Base-by-base conservation (phyloP, 495 filamentous ascomycete genomes). In the Lepidopterella palustris region DNA sequence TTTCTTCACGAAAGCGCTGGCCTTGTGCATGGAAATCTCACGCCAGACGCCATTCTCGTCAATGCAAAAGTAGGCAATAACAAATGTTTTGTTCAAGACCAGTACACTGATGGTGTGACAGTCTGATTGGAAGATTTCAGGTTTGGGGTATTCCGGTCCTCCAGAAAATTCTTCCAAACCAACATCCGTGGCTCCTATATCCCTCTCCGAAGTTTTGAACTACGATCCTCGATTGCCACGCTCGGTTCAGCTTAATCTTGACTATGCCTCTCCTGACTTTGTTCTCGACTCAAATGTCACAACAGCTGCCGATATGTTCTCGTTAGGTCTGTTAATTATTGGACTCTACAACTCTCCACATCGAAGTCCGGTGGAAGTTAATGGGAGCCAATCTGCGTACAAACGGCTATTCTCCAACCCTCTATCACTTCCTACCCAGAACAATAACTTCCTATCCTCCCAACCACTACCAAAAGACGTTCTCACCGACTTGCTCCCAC, bases 71-170 rank as follows among this genome's bases (percentile, higher is more conserved):
- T 82, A 72, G 39, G 82, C 26, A 57, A 55, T 58, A 58, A 28
- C 48, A 53, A 53, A 47, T 56, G 23, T 29, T 26, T 74, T 25
- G 23, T 49, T 45, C 23, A 64, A 31, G 57, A 24, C 24, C 15
- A 42, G n/a, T 21, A 25, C 58, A 52, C 56, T 57, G 45, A 56
- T 60, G 39, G 13, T 63, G 51, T 71, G 59, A 63, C 59, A 89
- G 84, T 95, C 91, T 5, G 93, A 98, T 73, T 98, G 93, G 93
- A 98, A 98, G 70, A 88, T 98, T 52, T 90, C 89, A 54, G 92
- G 92, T 29, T 78, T 98, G 45, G 82, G 85, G n/a, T 97, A 97
- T 73, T 87, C 89, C 65, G 87, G 88, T 20, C 86, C 88, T 8
- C 81, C 86, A 25, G 83, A 87, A 57, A 77, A 79, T 50, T 87